These are phyloP conservation scores for Collybia nuda DNA, from an alignment of 768 basidiomycete species.

Conservation along the genomic window DNA sequence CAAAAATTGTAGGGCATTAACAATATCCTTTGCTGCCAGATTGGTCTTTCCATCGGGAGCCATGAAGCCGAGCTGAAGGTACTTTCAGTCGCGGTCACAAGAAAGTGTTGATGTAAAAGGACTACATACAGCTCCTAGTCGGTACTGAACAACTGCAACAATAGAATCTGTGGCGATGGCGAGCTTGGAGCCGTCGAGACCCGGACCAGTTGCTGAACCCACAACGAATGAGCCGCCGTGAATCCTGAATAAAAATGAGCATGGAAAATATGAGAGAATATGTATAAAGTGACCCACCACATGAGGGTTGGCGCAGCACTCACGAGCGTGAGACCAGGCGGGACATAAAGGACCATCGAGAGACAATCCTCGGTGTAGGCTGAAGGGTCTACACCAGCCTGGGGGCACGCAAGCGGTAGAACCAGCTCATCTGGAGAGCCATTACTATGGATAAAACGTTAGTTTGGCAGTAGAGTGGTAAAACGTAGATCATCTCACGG, in stretches of 20 bases:
- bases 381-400: conserved; percentile 49
- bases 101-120: background rate
- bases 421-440: conserved; percentile 47
- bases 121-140: conserved; percentile 70
- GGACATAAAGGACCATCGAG: conserved; percentile 74
- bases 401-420: conserved; percentile 74
- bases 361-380: conserved; percentile 76
- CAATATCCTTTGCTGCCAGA: conserved; percentile 67
- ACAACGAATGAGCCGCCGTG: conserved; percentile 82
- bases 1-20: conserved; percentile 66
- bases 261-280: background rate
- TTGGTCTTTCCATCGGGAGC: conserved; percentile 71
- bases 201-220: conserved; percentile 71
- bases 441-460: conserved; percentile 34
- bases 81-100: conserved; percentile 5
- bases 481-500: conserved; percentile 47
- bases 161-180: conserved; percentile 72
- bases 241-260: conserved; percentile 46
- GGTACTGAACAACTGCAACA: conserved; percentile 82
- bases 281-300: conserved; percentile 43
- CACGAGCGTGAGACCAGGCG: conserved; percentile 33
- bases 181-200: conserved; percentile 75
- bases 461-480: conserved; percentile 4
- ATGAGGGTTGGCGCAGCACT: conserved; percentile 51
- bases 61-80: conserved; percentile 66